Evolutionary conservation across 768 basidiomycete species (phyloP).

Genomic region (Crassisporium funariophilum): DNA sequence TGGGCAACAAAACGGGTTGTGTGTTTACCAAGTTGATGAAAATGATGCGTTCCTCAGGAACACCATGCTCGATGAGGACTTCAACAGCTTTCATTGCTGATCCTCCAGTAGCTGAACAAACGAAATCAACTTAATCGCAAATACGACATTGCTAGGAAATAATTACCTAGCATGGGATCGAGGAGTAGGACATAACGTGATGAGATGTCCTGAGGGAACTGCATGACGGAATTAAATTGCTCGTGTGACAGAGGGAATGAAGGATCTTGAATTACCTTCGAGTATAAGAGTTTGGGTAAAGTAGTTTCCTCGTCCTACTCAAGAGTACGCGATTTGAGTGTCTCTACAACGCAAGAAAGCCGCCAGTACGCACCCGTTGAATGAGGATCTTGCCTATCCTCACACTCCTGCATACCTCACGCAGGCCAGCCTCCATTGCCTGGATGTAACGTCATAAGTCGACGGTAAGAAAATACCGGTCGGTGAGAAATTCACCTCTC

Average conservation of each 20-base stretch:
- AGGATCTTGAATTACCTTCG: constrained; percentile 54
- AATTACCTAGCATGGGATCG: constrained; percentile 92
- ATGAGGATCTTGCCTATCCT: constrained; percentile 98
- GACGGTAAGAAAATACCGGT: not conserved
- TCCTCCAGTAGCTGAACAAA: constrained; percentile 79
- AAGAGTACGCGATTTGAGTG: constrained; percentile 5
- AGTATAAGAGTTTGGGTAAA: constrained; percentile 90
- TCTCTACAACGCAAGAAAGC: not conserved
- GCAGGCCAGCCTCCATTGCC: constrained; percentile 97
- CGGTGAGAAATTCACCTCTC: constrained; percentile 80
- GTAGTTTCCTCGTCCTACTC: constrained; percentile 98
- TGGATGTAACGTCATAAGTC: constrained; percentile 28
- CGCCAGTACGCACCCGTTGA: constrained; percentile 69
- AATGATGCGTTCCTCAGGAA: constrained; percentile 92
- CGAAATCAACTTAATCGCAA: not conserved
- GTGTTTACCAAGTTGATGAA: constrained; percentile 84
- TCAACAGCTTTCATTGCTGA: constrained; percentile 98
- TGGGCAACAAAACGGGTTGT: constrained; percentile 1
- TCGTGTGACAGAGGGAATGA: not conserved
- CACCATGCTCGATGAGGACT: constrained; percentile 87
- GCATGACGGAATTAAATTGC: constrained; percentile 1
- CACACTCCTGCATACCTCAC: constrained; percentile 93
- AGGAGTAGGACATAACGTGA: constrained; percentile 90
- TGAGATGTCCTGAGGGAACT: constrained; percentile 94
- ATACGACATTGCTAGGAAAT: not conserved